A percentile compares a stretch with the other conserved stretches of the same genome.
phyloP scores from a whole-genome alignment of 129 eudicot genomes.

The Gnaphalium uliginosum region DNA sequence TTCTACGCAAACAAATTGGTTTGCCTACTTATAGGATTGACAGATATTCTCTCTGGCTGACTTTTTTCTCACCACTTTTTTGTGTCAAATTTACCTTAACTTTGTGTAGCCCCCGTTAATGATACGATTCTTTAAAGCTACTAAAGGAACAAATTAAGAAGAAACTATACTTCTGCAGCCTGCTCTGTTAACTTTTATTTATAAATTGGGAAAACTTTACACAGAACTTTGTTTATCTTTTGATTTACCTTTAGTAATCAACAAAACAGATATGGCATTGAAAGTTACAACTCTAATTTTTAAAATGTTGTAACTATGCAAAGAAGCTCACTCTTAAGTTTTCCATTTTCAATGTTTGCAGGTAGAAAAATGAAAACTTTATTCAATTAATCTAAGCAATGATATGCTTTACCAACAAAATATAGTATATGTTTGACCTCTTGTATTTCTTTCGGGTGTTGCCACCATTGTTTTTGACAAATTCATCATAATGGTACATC shows the following conservation, averaged over 20 bases:
- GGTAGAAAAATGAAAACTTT: too few species aligned
- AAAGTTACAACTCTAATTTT: background rate
- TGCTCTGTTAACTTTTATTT: background rate
- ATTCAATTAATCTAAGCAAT: too few species aligned
- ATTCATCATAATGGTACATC: too few species aligned
- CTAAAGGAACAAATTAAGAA: too few species aligned
- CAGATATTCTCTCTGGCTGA: background rate
- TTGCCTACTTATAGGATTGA: conserved; percentile 4
- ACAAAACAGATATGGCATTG: background rate
- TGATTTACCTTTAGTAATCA: background rate
- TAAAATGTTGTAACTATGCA: background rate
- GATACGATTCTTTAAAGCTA: background rate
- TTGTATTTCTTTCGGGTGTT: too few species aligned
- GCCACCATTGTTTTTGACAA: too few species aligned
- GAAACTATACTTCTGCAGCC: background rate
- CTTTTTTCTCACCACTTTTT: background rate
- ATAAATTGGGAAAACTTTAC: background rate
- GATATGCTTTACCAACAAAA: background rate
- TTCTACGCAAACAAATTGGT: background rate
- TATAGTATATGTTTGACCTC: too few species aligned
- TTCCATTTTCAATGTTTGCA: background rate
- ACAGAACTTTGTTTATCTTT: background rate
- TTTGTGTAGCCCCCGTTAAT: background rate
- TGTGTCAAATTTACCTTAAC: background rate
- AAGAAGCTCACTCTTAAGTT: background rate